Evolutionary conservation across 176 grass and related monocot species (phyloP).

Genomic region (Pharus latifolius): DNA sequence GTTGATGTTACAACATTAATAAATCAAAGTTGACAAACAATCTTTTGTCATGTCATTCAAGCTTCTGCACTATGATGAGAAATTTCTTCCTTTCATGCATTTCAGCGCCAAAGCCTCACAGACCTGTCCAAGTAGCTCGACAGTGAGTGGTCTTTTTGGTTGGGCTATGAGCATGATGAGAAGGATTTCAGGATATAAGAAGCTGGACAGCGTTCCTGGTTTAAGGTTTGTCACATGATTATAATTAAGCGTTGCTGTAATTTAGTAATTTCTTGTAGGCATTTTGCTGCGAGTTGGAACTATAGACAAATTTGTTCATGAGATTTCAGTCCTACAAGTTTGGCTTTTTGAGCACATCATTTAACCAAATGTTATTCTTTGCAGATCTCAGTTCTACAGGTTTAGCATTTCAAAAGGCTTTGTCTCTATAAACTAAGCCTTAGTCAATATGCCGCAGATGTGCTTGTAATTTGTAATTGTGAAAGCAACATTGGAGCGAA

Average conservation of each 20-base stretch:
- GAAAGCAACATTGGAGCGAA: background rate
- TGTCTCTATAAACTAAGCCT: background rate
- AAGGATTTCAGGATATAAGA: conserved; percentile 7
- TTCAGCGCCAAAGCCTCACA: conserved; percentile 94
- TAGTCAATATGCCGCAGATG: background rate
- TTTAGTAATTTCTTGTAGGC: background rate
- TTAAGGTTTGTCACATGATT: conserved; percentile 1
- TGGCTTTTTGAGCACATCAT: too few species aligned
- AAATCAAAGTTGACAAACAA: background rate
- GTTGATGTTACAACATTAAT: background rate
- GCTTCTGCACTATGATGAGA: background rate
- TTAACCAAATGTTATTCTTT: too few species aligned
- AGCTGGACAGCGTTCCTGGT: background rate
- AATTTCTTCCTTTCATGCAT: background rate
- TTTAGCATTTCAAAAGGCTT: too few species aligned
- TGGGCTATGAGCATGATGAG: background rate
- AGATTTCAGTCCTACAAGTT: background rate
- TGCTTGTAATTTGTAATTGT: conserved; percentile 4
- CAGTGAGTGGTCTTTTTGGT: conserved; percentile 3
- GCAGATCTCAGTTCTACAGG: background rate
- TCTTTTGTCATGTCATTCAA: background rate
- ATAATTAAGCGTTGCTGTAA: background rate
- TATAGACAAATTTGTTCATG: background rate
- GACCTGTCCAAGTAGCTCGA: conserved; percentile 36
- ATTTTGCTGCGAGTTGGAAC: background rate